A percentile compares a stretch with the other conserved stretches of the same genome.
Evolutionary conservation across 768 basidiomycete species (phyloP).

Genomic region (Pilatotrama ljubarskyi): DNA sequence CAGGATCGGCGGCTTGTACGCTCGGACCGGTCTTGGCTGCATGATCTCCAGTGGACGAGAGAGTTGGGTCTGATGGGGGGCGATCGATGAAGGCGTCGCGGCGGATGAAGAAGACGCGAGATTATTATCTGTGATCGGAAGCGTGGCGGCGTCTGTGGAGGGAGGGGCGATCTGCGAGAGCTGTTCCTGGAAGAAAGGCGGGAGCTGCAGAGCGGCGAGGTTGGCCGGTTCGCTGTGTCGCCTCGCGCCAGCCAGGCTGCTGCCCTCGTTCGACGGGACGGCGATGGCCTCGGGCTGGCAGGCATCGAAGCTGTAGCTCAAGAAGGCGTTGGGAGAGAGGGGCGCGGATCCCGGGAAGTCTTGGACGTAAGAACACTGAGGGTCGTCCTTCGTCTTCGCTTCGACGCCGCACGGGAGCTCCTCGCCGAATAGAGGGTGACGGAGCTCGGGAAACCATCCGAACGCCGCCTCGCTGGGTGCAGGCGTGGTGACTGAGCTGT

Average conservation of each 20-base stretch:
- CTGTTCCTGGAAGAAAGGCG: conserved; percentile 10
- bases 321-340: conserved; percentile 5
- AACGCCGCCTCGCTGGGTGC: conserved; percentile 13
- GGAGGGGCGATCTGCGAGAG: conserved; percentile 4
- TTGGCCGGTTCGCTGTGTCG: conserved; percentile 21
- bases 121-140: conserved; percentile 17
- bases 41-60: conserved; percentile 17
- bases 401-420: conserved; percentile 1
- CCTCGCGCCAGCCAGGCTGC: conserved; percentile 3
- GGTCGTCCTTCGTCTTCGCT: conserved; percentile 11
- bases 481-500: conserved; percentile 19
- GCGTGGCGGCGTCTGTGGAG: conserved; percentile 1
- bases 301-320: conserved; percentile 2
- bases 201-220: conserved; percentile 13
- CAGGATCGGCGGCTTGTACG: conserved; percentile 20
- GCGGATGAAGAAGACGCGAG: conserved; percentile 7
- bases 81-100: conserved; percentile 19
- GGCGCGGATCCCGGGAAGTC: conserved; percentile 19
- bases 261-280: neutral
- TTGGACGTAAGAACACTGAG: conserved; percentile 14
- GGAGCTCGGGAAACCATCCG: conserved; percentile 9
- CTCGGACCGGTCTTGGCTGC: conserved; percentile 20
- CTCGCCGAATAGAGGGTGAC: neutral
- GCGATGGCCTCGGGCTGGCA: neutral
- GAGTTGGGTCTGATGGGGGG: conserved; percentile 20